Evolutionary conservation across 2,329 filamentous ascomycete genomes (phyloP), one percentile per base, ranked within the genome.

Genomic region (Fusarium zealandicum): DNA sequence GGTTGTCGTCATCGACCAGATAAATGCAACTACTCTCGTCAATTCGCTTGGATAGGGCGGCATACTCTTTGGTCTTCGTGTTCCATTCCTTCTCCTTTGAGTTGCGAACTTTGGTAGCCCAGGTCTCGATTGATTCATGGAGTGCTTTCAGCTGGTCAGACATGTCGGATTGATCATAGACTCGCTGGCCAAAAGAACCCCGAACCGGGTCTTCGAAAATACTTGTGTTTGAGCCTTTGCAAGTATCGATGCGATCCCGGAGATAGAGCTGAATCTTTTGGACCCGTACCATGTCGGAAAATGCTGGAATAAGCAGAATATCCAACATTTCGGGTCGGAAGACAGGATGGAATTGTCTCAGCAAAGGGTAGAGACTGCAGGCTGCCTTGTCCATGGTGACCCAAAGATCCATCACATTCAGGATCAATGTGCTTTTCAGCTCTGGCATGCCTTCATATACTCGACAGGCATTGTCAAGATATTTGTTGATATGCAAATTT

Each of bases 11-110:
- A 14, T 69, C 59, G 4, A 64, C 48, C 2, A 68, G 18, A 35
- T 70, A 75, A 1, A 68, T 25, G 41, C 76, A 78, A 1, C 65
- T 65, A 10, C 61, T 64, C 1, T 59, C 59, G 12, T 72, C 65
- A 5, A 75, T 70, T 1, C 64, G 45, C 2, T 57, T 67, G 1
- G 72, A 72, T 1, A 76, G 57, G 1, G 30, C 40, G 12, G 75
- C 67, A 14, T 75, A 78, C 22, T 68, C 56, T 1, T 45, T 41
- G 4, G 57, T 73, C 28, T 70, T 67, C 0, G 33, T 13, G 13
- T 54, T 43, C 74, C 73, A 77, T 30, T 78, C 74, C 0, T 42
- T 6, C 22, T 66, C 59, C 45, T 77, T 78, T 1, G 14, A 3
- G 0, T 38, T 28, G 17, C 58, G 55, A 5, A 57, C 11, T 5